A percentile compares a stretch with the other conserved stretches of the same genome.
Conservation (phyloP, 768 basidiomycete species). For the Trametes meyenii region DNA sequence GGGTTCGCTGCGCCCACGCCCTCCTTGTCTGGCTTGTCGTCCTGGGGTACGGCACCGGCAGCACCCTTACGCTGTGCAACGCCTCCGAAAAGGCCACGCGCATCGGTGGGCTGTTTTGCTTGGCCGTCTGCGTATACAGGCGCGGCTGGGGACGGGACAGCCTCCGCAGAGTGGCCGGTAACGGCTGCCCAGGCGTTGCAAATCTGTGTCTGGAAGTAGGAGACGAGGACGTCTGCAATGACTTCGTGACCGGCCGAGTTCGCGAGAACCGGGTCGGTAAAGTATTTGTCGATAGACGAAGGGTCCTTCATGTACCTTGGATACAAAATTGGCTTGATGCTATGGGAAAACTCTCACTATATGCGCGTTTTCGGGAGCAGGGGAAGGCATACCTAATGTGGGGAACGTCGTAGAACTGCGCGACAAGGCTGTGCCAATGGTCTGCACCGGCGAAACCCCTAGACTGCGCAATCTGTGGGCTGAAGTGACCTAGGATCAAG, state of each 20-base stretch:
- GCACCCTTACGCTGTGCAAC: conserved; percentile 81
- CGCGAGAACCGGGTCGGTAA: conserved; percentile 81
- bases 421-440: conserved; percentile 85
- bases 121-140: conserved; percentile 36
- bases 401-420: conserved; percentile 97
- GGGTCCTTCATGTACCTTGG: conserved; percentile 80
- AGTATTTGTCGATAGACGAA: conserved; percentile 67
- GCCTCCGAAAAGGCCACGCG: conserved; percentile 81
- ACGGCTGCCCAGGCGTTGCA: conserved; percentile 84
- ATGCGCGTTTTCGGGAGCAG: background rate
- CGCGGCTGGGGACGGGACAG: conserved; percentile 45
- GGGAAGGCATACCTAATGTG: conserved; percentile 63
- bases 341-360: conserved; percentile 29
- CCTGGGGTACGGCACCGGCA: conserved; percentile 41
- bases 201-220: conserved; percentile 89
- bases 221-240: conserved; percentile 86
- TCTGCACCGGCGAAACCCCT: conserved; percentile 91
- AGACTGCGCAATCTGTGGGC: conserved; percentile 76
- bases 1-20: conserved; percentile 17
- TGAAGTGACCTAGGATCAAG: conserved; percentile 93
- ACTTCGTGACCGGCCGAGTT: conserved; percentile 80
- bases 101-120: conserved; percentile 44
- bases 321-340: conserved; percentile 81
- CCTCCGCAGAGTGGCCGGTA: conserved; percentile 66
- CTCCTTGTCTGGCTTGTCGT: conserved; percentile 32